phyloP scores from a whole-genome alignment of 441 rosid species.

The Populus tomentosa region DNA sequence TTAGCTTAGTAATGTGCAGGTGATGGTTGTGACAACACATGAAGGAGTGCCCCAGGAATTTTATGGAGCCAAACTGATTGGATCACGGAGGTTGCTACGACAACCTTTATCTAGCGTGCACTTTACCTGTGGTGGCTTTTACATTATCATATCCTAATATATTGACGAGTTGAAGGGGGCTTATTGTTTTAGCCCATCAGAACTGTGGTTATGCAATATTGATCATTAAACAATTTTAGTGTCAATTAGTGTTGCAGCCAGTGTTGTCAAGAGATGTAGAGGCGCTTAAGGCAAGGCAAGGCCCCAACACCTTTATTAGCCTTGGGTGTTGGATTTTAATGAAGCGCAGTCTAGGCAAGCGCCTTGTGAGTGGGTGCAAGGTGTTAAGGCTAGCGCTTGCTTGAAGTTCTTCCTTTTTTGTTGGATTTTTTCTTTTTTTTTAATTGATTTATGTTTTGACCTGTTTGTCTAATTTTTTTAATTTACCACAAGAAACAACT shows the following conservation, averaged over 20 bases:
- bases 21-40: conserved; percentile 92
- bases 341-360: not conserved
- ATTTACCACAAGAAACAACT: not conserved
- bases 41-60: conserved; percentile 97
- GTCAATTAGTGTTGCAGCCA: not conserved
- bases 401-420: not conserved
- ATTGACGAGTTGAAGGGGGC: not conserved
- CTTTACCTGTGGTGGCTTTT: not conserved
- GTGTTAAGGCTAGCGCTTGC: not conserved
- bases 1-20: conserved; percentile 39
- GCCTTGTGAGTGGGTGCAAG: not conserved
- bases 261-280: not conserved
- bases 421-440: not conserved
- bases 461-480: not conserved
- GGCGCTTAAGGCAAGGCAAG: not conserved
- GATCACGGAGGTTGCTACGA: conserved; percentile 67
- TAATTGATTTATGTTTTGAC: not conserved
- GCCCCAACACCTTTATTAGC: not conserved
- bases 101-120: not conserved
- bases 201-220: not conserved
- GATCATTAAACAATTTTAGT: not conserved
- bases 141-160: not conserved
- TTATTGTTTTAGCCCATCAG: not conserved
- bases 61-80: conserved; percentile 91
- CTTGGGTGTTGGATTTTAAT: not conserved